phyloP scores from a whole-genome alignment of 1,284 basidiomycete species.

The Tylopilus sp. region DNA sequence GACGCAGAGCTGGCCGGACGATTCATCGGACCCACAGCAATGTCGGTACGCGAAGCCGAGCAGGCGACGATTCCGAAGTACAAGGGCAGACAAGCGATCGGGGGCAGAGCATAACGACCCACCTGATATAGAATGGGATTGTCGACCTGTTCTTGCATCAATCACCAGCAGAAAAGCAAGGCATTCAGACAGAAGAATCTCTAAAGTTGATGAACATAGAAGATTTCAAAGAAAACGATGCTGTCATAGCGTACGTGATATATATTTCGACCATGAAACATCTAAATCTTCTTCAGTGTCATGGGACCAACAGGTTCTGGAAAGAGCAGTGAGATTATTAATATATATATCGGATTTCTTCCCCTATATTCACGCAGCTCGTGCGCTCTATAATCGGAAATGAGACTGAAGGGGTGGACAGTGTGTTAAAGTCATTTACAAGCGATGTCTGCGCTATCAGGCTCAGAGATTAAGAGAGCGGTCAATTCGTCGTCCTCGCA shows the following conservation, averaged over 20 bases:
- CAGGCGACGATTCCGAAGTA: too few species aligned
- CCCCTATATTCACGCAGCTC: constrained; percentile 24
- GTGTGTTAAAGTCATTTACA: constrained; percentile 29
- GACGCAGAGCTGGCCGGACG: too few species aligned
- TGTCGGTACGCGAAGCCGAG: too few species aligned
- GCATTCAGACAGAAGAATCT: not conserved
- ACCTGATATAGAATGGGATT: too few species aligned
- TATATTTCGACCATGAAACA: not conserved
- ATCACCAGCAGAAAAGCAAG: not conserved
- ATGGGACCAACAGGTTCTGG: not conserved
- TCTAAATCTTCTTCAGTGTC: not conserved
- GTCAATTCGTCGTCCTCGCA: constrained; percentile 6
- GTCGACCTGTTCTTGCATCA: not conserved
- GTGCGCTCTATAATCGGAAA: constrained; percentile 31
- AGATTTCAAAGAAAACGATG: not conserved
- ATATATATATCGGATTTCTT: too few species aligned
- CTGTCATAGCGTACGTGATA: constrained; percentile 2
- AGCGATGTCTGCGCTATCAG: constrained; percentile 16
- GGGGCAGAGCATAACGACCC: too few species aligned
- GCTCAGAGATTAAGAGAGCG: constrained; percentile 2
- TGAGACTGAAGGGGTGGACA: constrained; percentile 23
- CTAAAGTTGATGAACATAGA: not conserved
- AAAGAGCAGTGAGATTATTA: constrained; percentile 2
- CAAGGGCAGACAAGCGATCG: too few species aligned
- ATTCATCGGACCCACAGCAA: too few species aligned